A percentile compares a stretch with the other conserved stretches of the same genome.
Evolutionary conservation across 2,329 filamentous ascomycete species (phyloP).

Genomic region (Rasamsonia emersonii): DNA sequence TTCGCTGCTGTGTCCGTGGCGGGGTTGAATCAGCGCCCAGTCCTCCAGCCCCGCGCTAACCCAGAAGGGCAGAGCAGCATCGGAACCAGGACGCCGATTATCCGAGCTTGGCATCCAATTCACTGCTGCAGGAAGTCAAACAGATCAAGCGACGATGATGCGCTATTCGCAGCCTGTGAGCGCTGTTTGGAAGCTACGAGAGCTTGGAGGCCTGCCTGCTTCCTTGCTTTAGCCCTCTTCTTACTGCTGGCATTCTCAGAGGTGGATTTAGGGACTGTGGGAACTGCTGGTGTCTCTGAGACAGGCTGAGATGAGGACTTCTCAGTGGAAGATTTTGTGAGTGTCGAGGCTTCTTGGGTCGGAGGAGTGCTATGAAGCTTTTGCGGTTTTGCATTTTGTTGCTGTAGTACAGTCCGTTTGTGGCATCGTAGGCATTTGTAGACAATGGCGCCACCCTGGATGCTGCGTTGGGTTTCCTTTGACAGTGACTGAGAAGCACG

Average conservation of each 20-base stretch:
- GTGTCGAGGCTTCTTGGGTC: no score
- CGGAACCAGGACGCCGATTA: slow-evolving; percentile 10
- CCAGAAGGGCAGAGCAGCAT: slow-evolving; percentile 10
- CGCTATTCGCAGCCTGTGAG: slow-evolving; percentile 14
- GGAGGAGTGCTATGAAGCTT: no score
- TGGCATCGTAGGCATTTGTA: slow-evolving; percentile 31
- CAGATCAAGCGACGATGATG: slow-evolving; percentile 36
- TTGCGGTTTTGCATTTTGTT: slow-evolving; percentile 12
- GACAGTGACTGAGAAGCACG: slow-evolving; percentile 6
- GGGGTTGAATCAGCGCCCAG: slow-evolving; percentile 3
- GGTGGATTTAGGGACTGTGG: slow-evolving; percentile 8
- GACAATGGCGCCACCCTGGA: slow-evolving; percentile 18
- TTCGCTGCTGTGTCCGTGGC: slow-evolving; percentile 8
- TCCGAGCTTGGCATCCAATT: slow-evolving; percentile 16
- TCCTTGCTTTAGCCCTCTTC: slow-evolving; percentile 47
- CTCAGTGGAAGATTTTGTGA: slow-evolving; percentile 6
- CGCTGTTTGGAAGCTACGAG: slow-evolving; percentile 39
- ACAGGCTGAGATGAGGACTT: slow-evolving; percentile 8
- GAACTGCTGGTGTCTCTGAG: slow-evolving; percentile 6
- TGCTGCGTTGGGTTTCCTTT: slow-evolving; percentile 5
- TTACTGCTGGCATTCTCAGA: slow-evolving; percentile 42
- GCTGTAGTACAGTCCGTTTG: slow-evolving; percentile 22
- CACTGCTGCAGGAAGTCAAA: slow-evolving; percentile 46
- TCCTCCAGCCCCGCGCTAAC: slow-evolving; percentile 25
- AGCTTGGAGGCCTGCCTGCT: slow-evolving; percentile 46